Base-by-base conservation (phyloP, 768 basidiomycete species). In the Lactifluus pinguis region DNA sequence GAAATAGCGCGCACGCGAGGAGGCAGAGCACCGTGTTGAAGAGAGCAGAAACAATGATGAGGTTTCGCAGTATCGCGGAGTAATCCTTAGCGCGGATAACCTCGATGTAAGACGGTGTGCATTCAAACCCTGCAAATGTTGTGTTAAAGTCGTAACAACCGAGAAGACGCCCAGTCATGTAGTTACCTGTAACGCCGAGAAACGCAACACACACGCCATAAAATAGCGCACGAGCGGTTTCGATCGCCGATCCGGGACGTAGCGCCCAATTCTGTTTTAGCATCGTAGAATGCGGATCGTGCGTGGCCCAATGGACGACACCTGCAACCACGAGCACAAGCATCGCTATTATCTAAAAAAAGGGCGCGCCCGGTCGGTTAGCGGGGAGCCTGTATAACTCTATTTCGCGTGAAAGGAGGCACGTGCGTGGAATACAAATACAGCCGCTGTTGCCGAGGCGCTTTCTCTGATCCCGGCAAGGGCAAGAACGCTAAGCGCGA, bases 171-270 rank as follows among this genome's bases (percentile, higher is more conserved):
- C 3, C 38, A 14, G 3, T 13, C 63, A 49, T 9, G 9, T 4
- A 9, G 25, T 6, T 55, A 66, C 65, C 65, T 9, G 65, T 66
- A 17, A 66, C 65, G 14, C 65, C 65, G 14, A 66, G 63, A 41
- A 66, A 65, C n/a, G 63, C 59, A 21, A 66, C 25, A 29, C 65
- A 64, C 11, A 61, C 54, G 52, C 65, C 65, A 39, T 64, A 64
- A 44, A 66, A 66, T 25, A 66, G 34, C 14, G 60, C 57, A 0
- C 45, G 49, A 13, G 32, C 38, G 3, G 63, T 65, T 44, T 64
- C 65, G 6, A 36, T 19, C 11, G 63, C 59, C 5, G 58, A 39
- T 9, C 19, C 49, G 15, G 65, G 65, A 13, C 65, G 65, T 25
- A 58, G 53, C 1, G 47, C 49, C 63, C 65, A 65, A 25, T 66